A percentile compares a stretch with the other conserved stretches of the same genome.
Evolutionary conservation across 768 basidiomycete species (phyloP).

Genomic region (Russula ochroleuca): DNA sequence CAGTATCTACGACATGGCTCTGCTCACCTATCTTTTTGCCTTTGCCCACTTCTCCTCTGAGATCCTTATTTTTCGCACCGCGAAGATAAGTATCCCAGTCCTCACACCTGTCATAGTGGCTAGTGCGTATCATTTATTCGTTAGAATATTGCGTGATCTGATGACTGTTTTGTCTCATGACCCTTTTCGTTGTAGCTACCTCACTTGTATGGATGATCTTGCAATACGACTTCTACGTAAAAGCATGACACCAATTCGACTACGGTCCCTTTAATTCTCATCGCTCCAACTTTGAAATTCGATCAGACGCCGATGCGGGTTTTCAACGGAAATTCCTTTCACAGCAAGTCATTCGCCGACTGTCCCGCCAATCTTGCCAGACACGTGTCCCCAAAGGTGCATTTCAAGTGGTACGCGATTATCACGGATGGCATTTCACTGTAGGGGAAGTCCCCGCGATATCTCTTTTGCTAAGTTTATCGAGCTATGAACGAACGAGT

Average conservation of each 20-base stretch:
- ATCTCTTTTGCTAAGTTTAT: background rate
- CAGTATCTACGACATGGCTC: constrained; percentile 86
- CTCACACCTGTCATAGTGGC: constrained; percentile 80
- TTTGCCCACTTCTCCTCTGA: constrained; percentile 88
- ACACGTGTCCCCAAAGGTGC: constrained; percentile 1
- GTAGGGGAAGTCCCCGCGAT: background rate
- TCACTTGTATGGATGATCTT: constrained; percentile 82
- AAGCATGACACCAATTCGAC: constrained; percentile 19
- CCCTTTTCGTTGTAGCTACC: constrained; percentile 41
- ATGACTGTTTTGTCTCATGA: constrained; percentile 5
- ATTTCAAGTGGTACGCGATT: background rate
- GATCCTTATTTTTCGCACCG: constrained; percentile 74
- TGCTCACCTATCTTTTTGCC: constrained; percentile 86
- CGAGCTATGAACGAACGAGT: background rate
- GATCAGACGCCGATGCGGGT: background rate
- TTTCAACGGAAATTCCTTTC: background rate
- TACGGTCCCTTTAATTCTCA: background rate
- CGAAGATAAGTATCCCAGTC: constrained; percentile 54
- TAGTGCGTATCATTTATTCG: constrained; percentile 51
- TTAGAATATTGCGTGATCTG: constrained; percentile 5
- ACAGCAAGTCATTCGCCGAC: background rate
- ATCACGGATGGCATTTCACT: background rate
- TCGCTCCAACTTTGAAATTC: background rate
- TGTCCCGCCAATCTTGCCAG: background rate
- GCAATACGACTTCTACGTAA: constrained; percentile 79